These are phyloP conservation scores for Lanmaoa rubissima DNA, from an alignment of 768 basidiomycete genomes.

Conservation along the genomic window DNA sequence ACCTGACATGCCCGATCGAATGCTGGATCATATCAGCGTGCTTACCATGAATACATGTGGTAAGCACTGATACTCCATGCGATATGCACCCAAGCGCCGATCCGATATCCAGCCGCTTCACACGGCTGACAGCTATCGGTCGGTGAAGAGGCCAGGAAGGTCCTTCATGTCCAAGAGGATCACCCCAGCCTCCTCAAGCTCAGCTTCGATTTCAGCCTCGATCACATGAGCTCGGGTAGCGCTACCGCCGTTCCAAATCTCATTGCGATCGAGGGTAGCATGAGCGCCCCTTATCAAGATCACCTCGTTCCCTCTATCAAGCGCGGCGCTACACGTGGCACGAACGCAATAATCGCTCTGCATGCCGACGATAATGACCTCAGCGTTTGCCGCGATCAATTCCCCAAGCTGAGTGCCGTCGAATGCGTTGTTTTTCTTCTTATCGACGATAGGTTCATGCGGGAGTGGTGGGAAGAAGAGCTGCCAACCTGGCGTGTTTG, in stretches of 20 bases:
- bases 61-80: background rate
- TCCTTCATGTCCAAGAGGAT: constrained; percentile 66
- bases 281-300: constrained; percentile 63
- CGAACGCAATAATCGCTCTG: constrained; percentile 64
- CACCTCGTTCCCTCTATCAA: constrained; percentile 64
- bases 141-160: constrained; percentile 54
- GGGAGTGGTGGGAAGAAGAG: constrained; percentile 53
- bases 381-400: constrained; percentile 50
- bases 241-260: constrained; percentile 57
- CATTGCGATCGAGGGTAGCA: constrained; percentile 64
- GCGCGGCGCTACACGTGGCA: constrained; percentile 57
- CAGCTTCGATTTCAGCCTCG: constrained; percentile 59
- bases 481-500: constrained; percentile 55
- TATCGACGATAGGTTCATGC: constrained; percentile 58
- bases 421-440: constrained; percentile 70
- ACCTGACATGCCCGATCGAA: background rate
- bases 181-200: constrained; percentile 69
- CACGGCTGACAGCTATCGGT: constrained; percentile 39
- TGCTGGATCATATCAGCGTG: background rate
- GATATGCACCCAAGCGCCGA: background rate
- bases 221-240: constrained; percentile 51
- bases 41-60: constrained; percentile 14
- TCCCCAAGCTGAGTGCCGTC: constrained; percentile 53
- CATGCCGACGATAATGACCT: constrained; percentile 65
- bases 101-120: background rate